Percentiles rank a stretch among this genome's conserved stretches.
phyloP scores from a whole-genome alignment of 345 rosid genomes.

The Aegle marmelos region DNA sequence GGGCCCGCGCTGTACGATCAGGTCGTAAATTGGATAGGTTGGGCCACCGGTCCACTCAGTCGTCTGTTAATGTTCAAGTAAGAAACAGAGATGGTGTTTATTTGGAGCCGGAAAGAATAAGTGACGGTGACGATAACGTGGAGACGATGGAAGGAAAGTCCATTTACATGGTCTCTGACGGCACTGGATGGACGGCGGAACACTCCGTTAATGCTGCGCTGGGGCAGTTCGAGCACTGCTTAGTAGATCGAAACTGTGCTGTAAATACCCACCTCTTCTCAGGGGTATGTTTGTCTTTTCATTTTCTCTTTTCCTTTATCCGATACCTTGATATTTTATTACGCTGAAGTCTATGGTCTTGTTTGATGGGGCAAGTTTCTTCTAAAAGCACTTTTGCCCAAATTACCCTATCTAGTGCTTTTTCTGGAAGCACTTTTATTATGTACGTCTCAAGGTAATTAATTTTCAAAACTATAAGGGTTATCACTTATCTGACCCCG shows the following conservation, averaged over 20 bases:
- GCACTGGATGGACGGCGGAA: constrained; percentile 97
- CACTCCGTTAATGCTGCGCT: constrained; percentile 82
- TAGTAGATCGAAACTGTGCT: constrained; percentile 86
- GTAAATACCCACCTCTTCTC: constrained; percentile 90
- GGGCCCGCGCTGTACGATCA: constrained; percentile 70
- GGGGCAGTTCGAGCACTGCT: constrained; percentile 86
- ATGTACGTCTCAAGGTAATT: not conserved
- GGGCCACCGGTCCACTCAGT: constrained; percentile 17
- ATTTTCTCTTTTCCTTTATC: no score
- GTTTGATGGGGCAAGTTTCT: not conserved
- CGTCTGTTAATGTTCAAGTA: constrained; percentile 11
- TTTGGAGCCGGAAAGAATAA: not conserved
- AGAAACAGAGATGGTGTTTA: constrained; percentile 28
- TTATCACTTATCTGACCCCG: no score
- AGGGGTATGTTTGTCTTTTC: constrained; percentile 52
- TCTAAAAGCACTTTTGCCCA: not conserved
- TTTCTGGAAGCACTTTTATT: not conserved
- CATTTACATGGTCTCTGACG: constrained; percentile 87
- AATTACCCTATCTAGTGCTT: not conserved
- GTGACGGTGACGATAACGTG: constrained; percentile 29
- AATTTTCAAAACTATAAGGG: no score
- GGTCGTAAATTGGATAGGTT: constrained; percentile 64
- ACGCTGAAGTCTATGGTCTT: not conserved
- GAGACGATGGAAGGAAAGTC: constrained; percentile 46
- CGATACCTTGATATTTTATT: not conserved